These are phyloP conservation scores for Aethionema arabicum DNA, from an alignment of 345 rosid genomes.

Conservation along the genomic window DNA sequence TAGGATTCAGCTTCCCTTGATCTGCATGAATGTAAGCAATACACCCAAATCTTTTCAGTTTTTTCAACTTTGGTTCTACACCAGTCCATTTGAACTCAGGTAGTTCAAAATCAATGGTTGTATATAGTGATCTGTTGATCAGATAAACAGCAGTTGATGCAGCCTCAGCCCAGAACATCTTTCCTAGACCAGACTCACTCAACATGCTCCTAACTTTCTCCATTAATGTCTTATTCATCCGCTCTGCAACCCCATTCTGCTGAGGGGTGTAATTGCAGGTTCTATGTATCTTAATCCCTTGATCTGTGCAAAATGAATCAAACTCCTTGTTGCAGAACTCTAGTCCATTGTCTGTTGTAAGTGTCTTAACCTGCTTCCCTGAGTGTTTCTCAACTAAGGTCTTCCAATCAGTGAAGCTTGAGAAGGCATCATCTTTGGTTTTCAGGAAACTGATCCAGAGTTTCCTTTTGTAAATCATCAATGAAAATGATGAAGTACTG, in stretches of 20 bases:
- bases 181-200: not conserved
- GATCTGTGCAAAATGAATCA: too few relatives aligned
- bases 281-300: not conserved
- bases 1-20: not conserved
- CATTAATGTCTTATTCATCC: slow-evolving; percentile 1
- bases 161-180: not conserved
- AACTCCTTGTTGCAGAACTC: not conserved
- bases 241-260: not conserved
- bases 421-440: not conserved
- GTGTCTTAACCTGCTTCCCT: not conserved
- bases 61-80: not conserved
- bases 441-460: not conserved
- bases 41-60: not conserved
- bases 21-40: too few relatives aligned
- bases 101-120: not conserved
- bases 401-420: not conserved
- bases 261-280: slow-evolving; percentile 1
- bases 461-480: not conserved
- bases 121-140: not conserved
- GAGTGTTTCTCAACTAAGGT: not conserved
- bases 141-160: not conserved
- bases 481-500: not conserved
- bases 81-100: not conserved
- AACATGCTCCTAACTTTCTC: not conserved
- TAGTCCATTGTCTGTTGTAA: not conserved